phyloP scores from a whole-genome alignment of 257 asterid species.

The Nicotiana otophora region DNA sequence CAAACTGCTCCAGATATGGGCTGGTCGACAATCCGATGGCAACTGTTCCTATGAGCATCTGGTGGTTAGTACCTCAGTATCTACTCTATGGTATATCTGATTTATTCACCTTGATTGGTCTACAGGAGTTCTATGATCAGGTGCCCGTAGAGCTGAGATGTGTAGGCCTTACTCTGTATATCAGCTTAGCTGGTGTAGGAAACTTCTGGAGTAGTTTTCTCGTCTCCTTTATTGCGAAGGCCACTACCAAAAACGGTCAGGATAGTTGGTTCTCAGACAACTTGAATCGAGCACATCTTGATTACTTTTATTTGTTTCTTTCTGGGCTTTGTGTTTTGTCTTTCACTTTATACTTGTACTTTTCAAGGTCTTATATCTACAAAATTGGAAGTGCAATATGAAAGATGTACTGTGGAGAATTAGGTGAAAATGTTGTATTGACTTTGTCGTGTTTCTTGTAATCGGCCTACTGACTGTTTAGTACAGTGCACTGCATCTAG shows the following conservation, averaged over 20 bases:
- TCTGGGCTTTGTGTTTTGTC: conserved; percentile 8
- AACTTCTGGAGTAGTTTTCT: conserved; percentile 24
- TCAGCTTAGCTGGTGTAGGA: conserved; percentile 26
- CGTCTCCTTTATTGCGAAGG: conserved; percentile 9
- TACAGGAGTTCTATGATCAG: conserved; percentile 32
- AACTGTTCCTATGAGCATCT: conserved; percentile 24
- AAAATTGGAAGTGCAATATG: neutral
- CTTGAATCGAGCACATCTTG: conserved; percentile 17
- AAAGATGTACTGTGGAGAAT: neutral
- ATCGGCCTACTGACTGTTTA: no score
- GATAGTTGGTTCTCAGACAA: conserved; percentile 21
- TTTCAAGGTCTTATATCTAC: conserved; percentile 9
- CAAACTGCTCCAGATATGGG: conserved; percentile 18
- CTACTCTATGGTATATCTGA: conserved; percentile 17
- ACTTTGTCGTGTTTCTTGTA: no score
- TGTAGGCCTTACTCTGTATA: conserved; percentile 23
- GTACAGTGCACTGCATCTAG: no score
- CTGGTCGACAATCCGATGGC: conserved; percentile 17
- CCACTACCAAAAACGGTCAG: neutral
- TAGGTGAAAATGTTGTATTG: no score
- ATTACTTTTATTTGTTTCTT: conserved; percentile 19
- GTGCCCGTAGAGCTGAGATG: conserved; percentile 24
- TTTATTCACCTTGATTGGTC: conserved; percentile 16
- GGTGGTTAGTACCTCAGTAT: conserved; percentile 31
- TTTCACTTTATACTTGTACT: neutral